Evolutionary conservation across 805 yeast species (phyloP).

Genomic region (Candida stauntonica): DNA sequence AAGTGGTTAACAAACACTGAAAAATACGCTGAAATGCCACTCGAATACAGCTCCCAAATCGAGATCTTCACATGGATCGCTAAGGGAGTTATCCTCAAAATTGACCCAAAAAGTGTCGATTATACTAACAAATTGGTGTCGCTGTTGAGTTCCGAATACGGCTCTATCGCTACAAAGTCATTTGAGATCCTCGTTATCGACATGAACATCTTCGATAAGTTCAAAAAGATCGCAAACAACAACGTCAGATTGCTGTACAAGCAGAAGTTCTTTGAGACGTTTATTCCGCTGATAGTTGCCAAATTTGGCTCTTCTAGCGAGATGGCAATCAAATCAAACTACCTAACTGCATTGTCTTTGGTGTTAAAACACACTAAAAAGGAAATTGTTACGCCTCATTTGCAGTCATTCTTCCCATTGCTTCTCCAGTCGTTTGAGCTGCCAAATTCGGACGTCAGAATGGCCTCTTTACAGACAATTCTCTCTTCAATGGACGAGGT

Average conservation of each 20-base stretch:
- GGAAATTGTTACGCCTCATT: constrained; percentile 58
- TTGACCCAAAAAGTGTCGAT: constrained; percentile 37
- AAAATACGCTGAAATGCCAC: constrained; percentile 1
- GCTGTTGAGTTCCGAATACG: constrained; percentile 31
- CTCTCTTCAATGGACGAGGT: constrained; percentile 52
- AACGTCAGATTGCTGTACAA: constrained; percentile 68
- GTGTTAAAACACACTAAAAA: constrained; percentile 62
- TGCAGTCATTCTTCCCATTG: constrained; percentile 64
- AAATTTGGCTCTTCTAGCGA: constrained; percentile 34
- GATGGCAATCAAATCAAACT: constrained; percentile 40
- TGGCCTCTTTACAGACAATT: constrained; percentile 59
- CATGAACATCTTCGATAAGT: constrained; percentile 53
- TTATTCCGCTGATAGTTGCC: constrained; percentile 51
- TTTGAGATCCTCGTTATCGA: constrained; percentile 68
- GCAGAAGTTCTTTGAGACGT: constrained; percentile 66
- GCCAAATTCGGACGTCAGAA: constrained; percentile 39
- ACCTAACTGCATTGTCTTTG: constrained; percentile 62
- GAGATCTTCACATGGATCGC: constrained; percentile 67
- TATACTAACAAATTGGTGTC: constrained; percentile 33
- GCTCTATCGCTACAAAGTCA: constrained; percentile 40
- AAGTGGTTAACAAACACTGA: constrained; percentile 36
- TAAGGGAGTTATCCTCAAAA: constrained; percentile 63
- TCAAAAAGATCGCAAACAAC: constrained; percentile 42
- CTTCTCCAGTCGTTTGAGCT: constrained; percentile 59
- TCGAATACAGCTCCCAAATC: constrained; percentile 29